These are phyloP conservation scores for Aureobasidium sp. DNA, from an alignment of 2,329 filamentous ascomycete genomes.

Conservation along the genomic window DNA sequence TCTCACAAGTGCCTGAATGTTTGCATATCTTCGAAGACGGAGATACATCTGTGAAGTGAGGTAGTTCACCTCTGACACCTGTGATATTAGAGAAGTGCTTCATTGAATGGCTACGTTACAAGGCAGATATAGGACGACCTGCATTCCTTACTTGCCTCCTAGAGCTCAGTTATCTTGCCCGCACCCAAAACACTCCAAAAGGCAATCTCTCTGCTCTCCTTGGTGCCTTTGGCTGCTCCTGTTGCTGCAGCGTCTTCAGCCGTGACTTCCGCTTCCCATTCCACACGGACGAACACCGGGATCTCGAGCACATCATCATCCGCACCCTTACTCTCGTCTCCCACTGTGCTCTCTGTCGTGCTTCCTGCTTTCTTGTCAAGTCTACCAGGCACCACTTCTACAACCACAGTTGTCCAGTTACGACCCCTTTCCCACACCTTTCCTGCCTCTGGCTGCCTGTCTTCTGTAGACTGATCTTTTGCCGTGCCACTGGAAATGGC, in stretches of 20 bases:
- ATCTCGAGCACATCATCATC: constrained; percentile 72
- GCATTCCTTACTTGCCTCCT: not conserved
- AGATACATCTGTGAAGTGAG: too few species aligned
- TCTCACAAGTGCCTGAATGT: not conserved
- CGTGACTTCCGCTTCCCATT: constrained; percentile 69
- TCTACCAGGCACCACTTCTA: constrained; percentile 69
- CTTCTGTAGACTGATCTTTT: constrained; percentile 28
- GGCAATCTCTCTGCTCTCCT: constrained; percentile 77
- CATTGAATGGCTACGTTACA: not conserved
- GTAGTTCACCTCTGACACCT: too few species aligned
- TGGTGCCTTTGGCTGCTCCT: constrained; percentile 46
- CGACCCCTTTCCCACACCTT: constrained; percentile 94
- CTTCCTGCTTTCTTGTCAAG: constrained; percentile 15
- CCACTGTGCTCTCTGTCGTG: constrained; percentile 15
- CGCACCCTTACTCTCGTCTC: constrained; percentile 32
- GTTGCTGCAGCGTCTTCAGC: constrained; percentile 43
- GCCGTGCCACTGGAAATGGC: constrained; percentile 27
- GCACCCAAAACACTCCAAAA: constrained; percentile 94
- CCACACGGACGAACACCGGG: constrained; percentile 83
- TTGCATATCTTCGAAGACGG: too few species aligned
- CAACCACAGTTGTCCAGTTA: constrained; percentile 90
- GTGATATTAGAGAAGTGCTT: too few species aligned
- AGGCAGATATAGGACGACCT: not conserved
- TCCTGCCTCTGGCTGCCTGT: constrained; percentile 67
- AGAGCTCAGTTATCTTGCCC: constrained; percentile 55